These are phyloP conservation scores for Rhodotorula mucilaginosa DNA, from an alignment of 1,284 basidiomycete species.

Conservation along the genomic window DNA sequence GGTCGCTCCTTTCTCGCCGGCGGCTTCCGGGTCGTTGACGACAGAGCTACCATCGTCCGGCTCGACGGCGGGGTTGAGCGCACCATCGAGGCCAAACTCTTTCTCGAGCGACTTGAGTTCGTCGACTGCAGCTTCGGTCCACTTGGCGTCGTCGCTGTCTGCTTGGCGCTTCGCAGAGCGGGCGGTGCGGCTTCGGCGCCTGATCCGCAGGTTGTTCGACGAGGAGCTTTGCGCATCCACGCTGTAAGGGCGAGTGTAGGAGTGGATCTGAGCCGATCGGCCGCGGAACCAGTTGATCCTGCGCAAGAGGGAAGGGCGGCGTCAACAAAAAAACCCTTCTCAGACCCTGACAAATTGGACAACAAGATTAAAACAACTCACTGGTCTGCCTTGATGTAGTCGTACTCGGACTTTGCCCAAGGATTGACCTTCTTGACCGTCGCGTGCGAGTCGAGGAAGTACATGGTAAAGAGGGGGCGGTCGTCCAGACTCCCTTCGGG, in stretches of 20 bases:
- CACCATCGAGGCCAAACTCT: background rate
- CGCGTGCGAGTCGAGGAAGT: slow-evolving; percentile 85
- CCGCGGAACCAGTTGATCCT: slow-evolving; percentile 41
- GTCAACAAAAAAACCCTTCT: background rate
- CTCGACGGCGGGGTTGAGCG: slow-evolving; percentile 15
- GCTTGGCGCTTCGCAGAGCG: background rate
- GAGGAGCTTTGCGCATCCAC: background rate
- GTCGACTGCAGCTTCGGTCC: slow-evolving; percentile 3
- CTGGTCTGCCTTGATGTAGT: slow-evolving; percentile 36
- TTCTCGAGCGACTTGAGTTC: slow-evolving; percentile 14
- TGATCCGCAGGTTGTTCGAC: background rate
- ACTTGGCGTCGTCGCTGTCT: background rate
- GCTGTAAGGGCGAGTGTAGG: slow-evolving; percentile 29
- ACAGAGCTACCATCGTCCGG: slow-evolving; percentile 14
- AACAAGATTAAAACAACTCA: background rate
- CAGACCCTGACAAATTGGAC: background rate
- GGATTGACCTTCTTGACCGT: slow-evolving; percentile 28
- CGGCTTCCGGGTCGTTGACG: slow-evolving; percentile 4
- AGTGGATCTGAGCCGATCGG: slow-evolving; percentile 30
- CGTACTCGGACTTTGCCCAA: slow-evolving; percentile 27
- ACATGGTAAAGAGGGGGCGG: slow-evolving; percentile 78
- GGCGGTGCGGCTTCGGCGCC: background rate
- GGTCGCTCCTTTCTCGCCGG: background rate
- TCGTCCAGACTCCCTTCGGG: slow-evolving; percentile 18
- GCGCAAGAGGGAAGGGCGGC: background rate